A percentile compares a stretch with the other conserved stretches of the same genome.
Conservation (phyloP, 768 basidiomycete species). For the Hericium alpestre region DNA sequence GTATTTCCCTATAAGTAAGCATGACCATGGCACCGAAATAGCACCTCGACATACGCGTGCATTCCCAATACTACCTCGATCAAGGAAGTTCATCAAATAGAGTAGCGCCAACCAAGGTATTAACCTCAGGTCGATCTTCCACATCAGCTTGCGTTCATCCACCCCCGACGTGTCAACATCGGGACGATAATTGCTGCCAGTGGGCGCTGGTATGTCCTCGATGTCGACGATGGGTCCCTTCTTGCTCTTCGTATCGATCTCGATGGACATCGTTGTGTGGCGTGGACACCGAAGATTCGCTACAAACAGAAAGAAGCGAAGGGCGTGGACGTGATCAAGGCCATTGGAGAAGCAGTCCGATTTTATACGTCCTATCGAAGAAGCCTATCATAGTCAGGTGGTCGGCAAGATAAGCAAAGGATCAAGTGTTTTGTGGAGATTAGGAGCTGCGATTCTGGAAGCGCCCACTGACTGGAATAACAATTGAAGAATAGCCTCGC, state of each 20-base stretch:
- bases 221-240: not conserved
- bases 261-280: not conserved
- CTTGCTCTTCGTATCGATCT: not conserved
- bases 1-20: not conserved
- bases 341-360: not conserved
- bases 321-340: not conserved
- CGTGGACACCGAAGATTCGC: not conserved
- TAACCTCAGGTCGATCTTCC: constrained; percentile 55
- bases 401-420: not conserved
- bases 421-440: too few species aligned
- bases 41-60: constrained; percentile 39
- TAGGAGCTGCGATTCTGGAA: too few species aligned
- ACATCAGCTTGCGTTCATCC: constrained; percentile 41
- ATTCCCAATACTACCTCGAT: constrained; percentile 58
- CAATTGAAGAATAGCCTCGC: too few species aligned
- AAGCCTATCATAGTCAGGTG: not conserved
- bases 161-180: constrained; percentile 43
- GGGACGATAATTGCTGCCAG: constrained; percentile 28
- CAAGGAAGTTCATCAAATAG: constrained; percentile 66
- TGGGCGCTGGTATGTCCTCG: not conserved
- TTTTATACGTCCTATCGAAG: not conserved
- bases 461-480: too few species aligned
- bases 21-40: not conserved
- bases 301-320: not conserved
- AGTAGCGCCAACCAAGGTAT: constrained; percentile 69